Conservation (phyloP, 2,329 filamentous ascomycete genomes). For the Byssoonygena ceratinophila region DNA sequence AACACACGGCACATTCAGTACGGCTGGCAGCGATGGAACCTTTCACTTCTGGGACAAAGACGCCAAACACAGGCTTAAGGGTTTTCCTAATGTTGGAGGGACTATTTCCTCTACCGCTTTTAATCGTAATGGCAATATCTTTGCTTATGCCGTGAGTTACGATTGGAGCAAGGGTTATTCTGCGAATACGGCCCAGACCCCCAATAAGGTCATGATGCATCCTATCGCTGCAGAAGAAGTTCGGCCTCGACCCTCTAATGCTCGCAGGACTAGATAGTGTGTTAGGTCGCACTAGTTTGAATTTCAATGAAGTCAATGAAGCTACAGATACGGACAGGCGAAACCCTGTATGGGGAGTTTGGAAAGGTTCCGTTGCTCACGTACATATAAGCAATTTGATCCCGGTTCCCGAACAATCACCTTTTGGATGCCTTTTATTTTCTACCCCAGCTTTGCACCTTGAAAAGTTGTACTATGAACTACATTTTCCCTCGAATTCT, state of each 20-base stretch:
- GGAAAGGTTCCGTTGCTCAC: too few species aligned
- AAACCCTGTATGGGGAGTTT: neutral
- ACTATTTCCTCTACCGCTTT: constrained; percentile 89
- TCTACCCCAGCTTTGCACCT: too few species aligned
- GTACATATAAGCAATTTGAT: too few species aligned
- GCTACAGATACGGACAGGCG: neutral
- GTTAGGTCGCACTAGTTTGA: neutral
- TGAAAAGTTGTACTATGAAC: neutral
- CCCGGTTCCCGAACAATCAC: too few species aligned
- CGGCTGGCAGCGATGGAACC: constrained; percentile 85
- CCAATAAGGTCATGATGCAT: constrained; percentile 78
- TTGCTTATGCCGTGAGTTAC: constrained; percentile 84
- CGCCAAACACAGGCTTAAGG: constrained; percentile 78
- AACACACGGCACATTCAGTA: constrained; percentile 94
- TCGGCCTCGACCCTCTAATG: constrained; percentile 42
- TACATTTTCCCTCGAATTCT: neutral
- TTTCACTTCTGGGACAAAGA: constrained; percentile 75
- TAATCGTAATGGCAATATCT: constrained; percentile 72
- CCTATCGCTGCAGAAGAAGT: constrained; percentile 58
- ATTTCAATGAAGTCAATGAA: neutral
- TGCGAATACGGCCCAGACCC: constrained; percentile 58
- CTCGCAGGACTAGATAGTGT: constrained; percentile 33
- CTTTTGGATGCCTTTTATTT: too few species aligned
- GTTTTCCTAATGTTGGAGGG: constrained; percentile 72
- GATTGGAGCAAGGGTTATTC: constrained; percentile 98